Conservation (phyloP, 352 stramenopile species). For the Phytophthora sp. region DNA sequence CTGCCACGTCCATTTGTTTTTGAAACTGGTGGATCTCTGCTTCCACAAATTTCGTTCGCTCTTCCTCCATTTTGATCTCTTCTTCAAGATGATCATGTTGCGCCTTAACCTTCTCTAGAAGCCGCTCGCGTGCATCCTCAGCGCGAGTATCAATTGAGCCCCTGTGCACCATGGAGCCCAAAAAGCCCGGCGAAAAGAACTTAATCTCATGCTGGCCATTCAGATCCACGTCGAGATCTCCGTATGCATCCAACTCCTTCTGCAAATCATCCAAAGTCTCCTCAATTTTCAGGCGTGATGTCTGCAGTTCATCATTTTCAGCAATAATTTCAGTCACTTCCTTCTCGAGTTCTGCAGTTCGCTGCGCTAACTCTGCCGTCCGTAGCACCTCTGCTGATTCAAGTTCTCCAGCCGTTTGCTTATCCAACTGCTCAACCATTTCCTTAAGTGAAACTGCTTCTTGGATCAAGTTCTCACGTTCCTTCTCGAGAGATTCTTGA, state of each 20-base stretch:
- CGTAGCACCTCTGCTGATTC: slow-evolving; percentile 71
- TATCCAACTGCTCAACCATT: slow-evolving; percentile 66
- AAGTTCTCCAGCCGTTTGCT: slow-evolving; percentile 59
- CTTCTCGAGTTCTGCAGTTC: slow-evolving; percentile 65
- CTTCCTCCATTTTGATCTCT: slow-evolving; percentile 68
- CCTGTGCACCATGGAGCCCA: slow-evolving; percentile 62
- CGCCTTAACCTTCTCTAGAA: slow-evolving; percentile 65
- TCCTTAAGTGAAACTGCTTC: slow-evolving; percentile 61
- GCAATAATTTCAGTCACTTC: slow-evolving; percentile 75
- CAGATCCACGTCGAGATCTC: slow-evolving; percentile 56
- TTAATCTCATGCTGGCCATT: slow-evolving; percentile 57
- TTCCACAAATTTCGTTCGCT: slow-evolving; percentile 56
- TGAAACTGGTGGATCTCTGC: slow-evolving; percentile 73
- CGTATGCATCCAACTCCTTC: slow-evolving; percentile 69
- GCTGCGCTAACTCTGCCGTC: slow-evolving; percentile 56
- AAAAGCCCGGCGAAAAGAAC: slow-evolving; percentile 73
- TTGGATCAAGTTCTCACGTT: slow-evolving; percentile 60
- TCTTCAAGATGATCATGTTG: slow-evolving; percentile 59
- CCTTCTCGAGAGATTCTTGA: slow-evolving; percentile 57
- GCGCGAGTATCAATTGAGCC: slow-evolving; percentile 69
- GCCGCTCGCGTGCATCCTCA: slow-evolving; percentile 60
- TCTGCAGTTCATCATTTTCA: slow-evolving; percentile 72
- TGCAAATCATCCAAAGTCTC: slow-evolving; percentile 63
- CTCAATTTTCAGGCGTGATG: slow-evolving; percentile 56
- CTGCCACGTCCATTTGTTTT: slow-evolving; percentile 67